Evolutionary conservation across 805 yeast species (phyloP).

Genomic region (Debaryomyces maramus): DNA sequence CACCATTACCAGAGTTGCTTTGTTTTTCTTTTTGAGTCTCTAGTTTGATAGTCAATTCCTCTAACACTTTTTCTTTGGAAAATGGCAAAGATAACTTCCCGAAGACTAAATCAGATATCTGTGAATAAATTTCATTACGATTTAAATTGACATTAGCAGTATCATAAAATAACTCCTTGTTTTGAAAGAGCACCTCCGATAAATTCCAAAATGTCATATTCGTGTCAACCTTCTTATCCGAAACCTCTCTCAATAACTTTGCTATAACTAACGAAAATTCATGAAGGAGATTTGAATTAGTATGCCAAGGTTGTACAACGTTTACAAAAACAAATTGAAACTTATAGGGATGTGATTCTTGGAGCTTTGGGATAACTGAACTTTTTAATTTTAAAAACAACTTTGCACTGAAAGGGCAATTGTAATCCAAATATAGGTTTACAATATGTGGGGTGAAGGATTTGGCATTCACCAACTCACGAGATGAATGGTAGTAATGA

Average conservation of each 20-base stretch:
- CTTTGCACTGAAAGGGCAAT: constrained; percentile 74
- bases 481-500: constrained; percentile 30
- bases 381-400: constrained; percentile 55
- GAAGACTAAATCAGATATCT: constrained; percentile 46
- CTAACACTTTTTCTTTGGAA: constrained; percentile 29
- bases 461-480: constrained; percentile 14
- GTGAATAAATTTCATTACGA: constrained; percentile 55
- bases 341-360: constrained; percentile 44
- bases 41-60: constrained; percentile 37
- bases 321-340: constrained; percentile 66
- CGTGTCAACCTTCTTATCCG: constrained; percentile 16
- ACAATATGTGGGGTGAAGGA: constrained; percentile 42
- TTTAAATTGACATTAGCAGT: constrained; percentile 52
- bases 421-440: constrained; percentile 71
- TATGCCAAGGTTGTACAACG: constrained; percentile 92
- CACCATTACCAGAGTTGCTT: constrained; percentile 57
- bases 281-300: constrained; percentile 63
- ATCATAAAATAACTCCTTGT: constrained; percentile 60
- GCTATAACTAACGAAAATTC: constrained; percentile 75
- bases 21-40: constrained; percentile 27
- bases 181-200: constrained; percentile 54
- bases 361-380: constrained; percentile 54
- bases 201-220: constrained; percentile 45
- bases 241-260: constrained; percentile 49
- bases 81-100: constrained; percentile 29